Evolutionary conservation across 2,329 filamentous ascomycete species (phyloP).

Genomic region (Penicillium polonicum): DNA sequence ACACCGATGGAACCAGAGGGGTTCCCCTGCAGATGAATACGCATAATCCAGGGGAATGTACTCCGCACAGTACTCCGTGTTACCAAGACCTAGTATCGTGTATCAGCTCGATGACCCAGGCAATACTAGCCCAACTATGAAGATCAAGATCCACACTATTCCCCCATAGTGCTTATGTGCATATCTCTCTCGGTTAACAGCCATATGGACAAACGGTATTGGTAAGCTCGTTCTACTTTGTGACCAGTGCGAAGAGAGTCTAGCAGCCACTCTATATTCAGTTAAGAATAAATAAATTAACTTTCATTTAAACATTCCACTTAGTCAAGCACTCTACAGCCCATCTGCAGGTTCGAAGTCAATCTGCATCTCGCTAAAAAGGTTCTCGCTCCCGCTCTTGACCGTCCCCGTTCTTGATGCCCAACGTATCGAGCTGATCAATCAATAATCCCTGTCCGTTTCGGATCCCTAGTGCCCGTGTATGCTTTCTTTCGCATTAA

Average conservation of each 20-base stretch:
- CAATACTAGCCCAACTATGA: background rate
- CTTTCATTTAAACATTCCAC: background rate
- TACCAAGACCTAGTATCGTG: background rate
- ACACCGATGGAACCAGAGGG: background rate
- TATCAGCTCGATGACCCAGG: background rate
- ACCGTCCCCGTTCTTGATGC: constrained; percentile 1
- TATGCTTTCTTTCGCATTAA: background rate
- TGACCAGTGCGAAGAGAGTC: background rate
- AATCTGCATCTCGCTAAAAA: background rate
- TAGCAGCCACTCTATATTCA: background rate
- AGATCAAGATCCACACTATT: background rate
- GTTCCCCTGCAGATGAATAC: background rate
- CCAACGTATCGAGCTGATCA: background rate
- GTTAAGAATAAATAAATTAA: background rate
- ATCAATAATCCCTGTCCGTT: background rate
- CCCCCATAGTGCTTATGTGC: background rate
- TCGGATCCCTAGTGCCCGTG: background rate
- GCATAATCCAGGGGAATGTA: background rate
- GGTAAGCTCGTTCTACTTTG: background rate
- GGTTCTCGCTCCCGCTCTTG: background rate
- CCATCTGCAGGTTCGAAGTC: background rate
- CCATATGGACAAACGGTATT: background rate
- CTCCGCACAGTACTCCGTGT: background rate
- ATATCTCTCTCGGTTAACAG: background rate
- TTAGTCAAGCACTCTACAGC: background rate